These are phyloP conservation scores for Straminergon stramineum DNA, from an alignment of 225 moss, liverwort and hornwort genomes.

Conservation along the genomic window DNA sequence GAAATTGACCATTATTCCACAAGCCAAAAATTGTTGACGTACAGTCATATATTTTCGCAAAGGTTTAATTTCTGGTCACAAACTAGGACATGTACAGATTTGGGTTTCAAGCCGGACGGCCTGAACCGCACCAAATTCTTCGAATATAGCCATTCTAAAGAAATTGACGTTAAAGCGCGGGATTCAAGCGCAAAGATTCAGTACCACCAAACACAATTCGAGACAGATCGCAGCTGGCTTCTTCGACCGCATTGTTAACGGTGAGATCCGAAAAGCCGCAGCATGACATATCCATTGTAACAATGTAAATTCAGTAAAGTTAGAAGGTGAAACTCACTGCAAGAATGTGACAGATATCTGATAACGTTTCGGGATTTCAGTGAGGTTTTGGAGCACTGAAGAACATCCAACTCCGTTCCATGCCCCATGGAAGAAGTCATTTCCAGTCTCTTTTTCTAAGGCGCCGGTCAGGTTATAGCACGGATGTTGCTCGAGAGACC, in stretches of 20 bases:
- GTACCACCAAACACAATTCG: too few species aligned
- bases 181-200: background rate
- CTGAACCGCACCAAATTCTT: too few species aligned
- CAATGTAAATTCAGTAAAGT: background rate
- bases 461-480: background rate
- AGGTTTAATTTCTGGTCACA: too few species aligned
- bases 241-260: too few species aligned
- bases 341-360: background rate
- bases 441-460: fast-evolving
- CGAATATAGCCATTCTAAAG: background rate
- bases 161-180: too few species aligned
- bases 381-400: background rate
- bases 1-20: too few species aligned
- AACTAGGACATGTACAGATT: background rate
- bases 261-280: too few species aligned
- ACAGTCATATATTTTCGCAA: too few species aligned
- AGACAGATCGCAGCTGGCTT: too few species aligned
- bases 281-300: background rate
- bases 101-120: background rate
- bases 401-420: background rate
- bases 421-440: background rate
- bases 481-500: background rate
- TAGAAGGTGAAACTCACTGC: background rate
- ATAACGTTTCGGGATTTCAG: too few species aligned
- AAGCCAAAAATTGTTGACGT: too few species aligned